These are phyloP conservation scores for Strobilomyces echinocephalus DNA, from an alignment of 768 basidiomycete genomes.

Conservation along the genomic window DNA sequence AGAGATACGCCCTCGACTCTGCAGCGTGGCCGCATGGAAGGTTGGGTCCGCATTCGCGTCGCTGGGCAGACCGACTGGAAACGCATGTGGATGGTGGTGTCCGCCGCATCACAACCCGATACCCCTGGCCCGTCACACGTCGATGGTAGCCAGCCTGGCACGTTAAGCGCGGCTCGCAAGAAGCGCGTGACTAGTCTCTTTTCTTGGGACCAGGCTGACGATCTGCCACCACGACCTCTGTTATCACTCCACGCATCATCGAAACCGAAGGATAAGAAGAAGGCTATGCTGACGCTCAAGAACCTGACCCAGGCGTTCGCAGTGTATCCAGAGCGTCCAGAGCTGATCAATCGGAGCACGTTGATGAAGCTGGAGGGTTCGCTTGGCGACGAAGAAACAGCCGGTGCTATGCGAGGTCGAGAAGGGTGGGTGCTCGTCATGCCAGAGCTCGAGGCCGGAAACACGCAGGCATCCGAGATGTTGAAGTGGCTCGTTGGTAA, in stretches of 20 bases:
- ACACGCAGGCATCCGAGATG: constrained; percentile 73
- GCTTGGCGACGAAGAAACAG: constrained; percentile 72
- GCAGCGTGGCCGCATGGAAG: constrained; percentile 73
- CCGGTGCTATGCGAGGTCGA: constrained; percentile 58
- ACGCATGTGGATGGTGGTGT: constrained; percentile 78
- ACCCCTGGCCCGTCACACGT: constrained; percentile 20
- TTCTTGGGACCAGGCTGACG: constrained; percentile 42
- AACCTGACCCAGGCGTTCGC: constrained; percentile 83
- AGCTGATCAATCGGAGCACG: constrained; percentile 82
- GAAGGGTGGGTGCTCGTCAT: constrained; percentile 89
- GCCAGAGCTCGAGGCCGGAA: constrained; percentile 72
- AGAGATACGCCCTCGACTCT: constrained; percentile 59
- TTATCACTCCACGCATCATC: constrained; percentile 59
- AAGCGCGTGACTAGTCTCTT: constrained; percentile 65
- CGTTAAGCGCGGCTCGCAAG: constrained; percentile 29
- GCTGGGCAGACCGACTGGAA: constrained; percentile 99
- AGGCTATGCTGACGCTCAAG: constrained; percentile 62
- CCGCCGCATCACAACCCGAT: constrained; percentile 38
- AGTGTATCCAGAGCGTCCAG: constrained; percentile 94
- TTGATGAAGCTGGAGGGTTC: constrained; percentile 89
- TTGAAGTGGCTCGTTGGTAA: constrained; percentile 85
- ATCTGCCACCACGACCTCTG: constrained; percentile 34
- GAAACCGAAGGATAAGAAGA: constrained; percentile 73
- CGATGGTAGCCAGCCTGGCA: constrained; percentile 25
- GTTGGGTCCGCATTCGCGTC: constrained; percentile 84